Conservation (phyloP, 2,329 filamentous ascomycete genomes). For the Zymoseptoria crescenta region DNA sequence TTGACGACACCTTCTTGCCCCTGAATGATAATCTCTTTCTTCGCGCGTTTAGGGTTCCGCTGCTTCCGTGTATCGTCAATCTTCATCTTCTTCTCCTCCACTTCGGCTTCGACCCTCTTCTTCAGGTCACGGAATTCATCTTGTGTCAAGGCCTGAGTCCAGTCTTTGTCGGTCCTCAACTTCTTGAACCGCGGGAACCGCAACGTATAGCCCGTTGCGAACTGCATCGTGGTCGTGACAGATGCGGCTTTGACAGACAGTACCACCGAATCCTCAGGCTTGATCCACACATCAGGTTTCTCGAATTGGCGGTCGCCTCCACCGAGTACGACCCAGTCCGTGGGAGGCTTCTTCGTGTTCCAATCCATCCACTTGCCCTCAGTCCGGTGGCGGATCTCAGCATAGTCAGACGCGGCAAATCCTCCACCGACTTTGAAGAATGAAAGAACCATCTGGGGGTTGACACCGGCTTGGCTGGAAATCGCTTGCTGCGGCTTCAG, state of each 20-base stretch:
- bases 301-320: constrained; percentile 70
- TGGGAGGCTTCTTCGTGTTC: constrained; percentile 69
- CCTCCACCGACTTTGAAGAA: constrained; percentile 98
- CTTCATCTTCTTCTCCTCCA: constrained; percentile 65
- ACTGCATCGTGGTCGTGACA: constrained; percentile 66
- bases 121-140: constrained; percentile 71
- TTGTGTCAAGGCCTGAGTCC: constrained; percentile 70
- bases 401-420: constrained; percentile 77
- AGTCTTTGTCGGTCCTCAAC: constrained; percentile 73
- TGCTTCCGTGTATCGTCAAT: constrained; percentile 62
- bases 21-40: constrained; percentile 65
- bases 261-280: constrained; percentile 78
- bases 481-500: constrained; percentile 36
- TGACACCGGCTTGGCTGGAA: constrained; percentile 20
- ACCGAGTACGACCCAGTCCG: constrained; percentile 69
- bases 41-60: constrained; percentile 48
- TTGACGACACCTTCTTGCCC: constrained; percentile 52
- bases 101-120: constrained; percentile 59
- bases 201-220: constrained; percentile 67
- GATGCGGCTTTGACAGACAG: constrained; percentile 82
- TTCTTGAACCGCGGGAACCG: constrained; percentile 86
- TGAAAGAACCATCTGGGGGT: constrained; percentile 74
- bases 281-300: constrained; percentile 86
- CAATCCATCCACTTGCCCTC: constrained; percentile 88
- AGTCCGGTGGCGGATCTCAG: constrained; percentile 70